These are phyloP conservation scores for Metarhizium guizhouense DNA, from an alignment of 2,329 filamentous ascomycete species.

Conservation along the genomic window DNA sequence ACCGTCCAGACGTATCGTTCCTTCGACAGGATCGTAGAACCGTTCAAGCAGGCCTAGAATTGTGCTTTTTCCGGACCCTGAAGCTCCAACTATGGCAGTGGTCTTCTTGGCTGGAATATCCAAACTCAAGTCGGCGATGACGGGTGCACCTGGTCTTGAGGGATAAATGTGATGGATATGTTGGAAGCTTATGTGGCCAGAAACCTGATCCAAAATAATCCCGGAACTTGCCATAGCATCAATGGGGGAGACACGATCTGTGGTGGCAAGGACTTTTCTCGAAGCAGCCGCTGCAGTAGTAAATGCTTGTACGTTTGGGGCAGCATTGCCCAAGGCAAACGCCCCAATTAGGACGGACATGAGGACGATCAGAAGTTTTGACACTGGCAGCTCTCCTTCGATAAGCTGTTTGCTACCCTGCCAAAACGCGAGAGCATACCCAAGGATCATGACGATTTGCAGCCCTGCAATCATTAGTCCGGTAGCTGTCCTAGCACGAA, in stretches of 20 bases:
- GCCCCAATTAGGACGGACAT: slow-evolving; percentile 38
- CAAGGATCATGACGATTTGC: slow-evolving; percentile 32
- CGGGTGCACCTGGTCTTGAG: slow-evolving; percentile 1
- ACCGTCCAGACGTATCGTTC: slow-evolving; percentile 35
- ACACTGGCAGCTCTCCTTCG: slow-evolving; percentile 32
- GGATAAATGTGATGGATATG: neutral
- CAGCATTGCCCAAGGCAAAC: slow-evolving; percentile 35
- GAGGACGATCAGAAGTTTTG: slow-evolving; percentile 37
- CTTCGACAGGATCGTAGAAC: slow-evolving; percentile 45
- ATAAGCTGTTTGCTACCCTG: slow-evolving; percentile 36
- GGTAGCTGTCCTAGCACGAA: too few species aligned
- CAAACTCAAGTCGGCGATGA: slow-evolving; percentile 1
- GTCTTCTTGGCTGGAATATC: slow-evolving; percentile 23
- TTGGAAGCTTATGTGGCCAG: slow-evolving; percentile 37
- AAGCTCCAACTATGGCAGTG: slow-evolving; percentile 48
- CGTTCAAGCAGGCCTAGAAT: slow-evolving; percentile 48
- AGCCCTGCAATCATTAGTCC: too few species aligned
- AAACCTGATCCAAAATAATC: slow-evolving; percentile 15
- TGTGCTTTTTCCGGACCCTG: slow-evolving; percentile 51
- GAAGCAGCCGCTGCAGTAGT: slow-evolving; percentile 37
- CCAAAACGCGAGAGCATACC: slow-evolving; percentile 42
- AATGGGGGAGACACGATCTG: slow-evolving; percentile 34
- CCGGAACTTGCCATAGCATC: slow-evolving; percentile 33
- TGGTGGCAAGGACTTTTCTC: slow-evolving; percentile 35
- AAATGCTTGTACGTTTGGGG: slow-evolving; percentile 35